Evolutionary conservation across 495 filamentous ascomycete genomes (phyloP), one percentile per base, ranked within the genome.

Genomic region (Penicillium lagena): DNA sequence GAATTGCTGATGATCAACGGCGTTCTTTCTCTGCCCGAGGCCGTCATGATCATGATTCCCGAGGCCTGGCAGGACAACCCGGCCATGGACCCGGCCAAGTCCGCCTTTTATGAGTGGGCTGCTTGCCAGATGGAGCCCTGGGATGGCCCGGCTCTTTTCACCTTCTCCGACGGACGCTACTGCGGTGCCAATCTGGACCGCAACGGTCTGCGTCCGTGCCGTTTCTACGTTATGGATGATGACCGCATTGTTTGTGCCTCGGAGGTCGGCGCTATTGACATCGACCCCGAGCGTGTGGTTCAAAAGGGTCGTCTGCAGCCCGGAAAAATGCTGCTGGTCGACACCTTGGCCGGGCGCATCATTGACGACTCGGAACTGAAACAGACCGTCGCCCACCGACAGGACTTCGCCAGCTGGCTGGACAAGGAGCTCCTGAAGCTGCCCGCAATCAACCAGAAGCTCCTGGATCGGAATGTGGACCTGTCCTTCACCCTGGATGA

Each of bases 81-180:
- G 13, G 72, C 80, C 39, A 94, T 97, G 85, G 89, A 96, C 55
- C 90, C 93, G 15, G 85, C 86, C 63, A 99, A 97, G 71, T 87
- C 91, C 28, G 91, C 93, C 33, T 99, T 96, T 70, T 99, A 99
- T 68, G 93, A 99, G 65, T 99, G 93, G 93, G 93, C 93, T 49
- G 91, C 90, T 36, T 99, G 93, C 68, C 85, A 95, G 75, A 99
- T 99, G 93, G 93, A 99, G 71, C 91, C 93, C 27, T 99, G 93
- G 93, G 93, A 99, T 67, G 93, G 93, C 8, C 93, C 93, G 12
- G 93, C 93, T 47, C 79, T 99, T 17, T 99, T 99, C 73, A 96
- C 91, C 2, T 99, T 99, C 66, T 87, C 94, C 27, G 93, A 99
- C 66, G 93, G 93, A 40, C 81, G 93, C 49, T 99, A 95, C 73